Base-by-base conservation (phyloP, 75 land plant genomes). In the Pseudotsuga menziesii region DNA sequence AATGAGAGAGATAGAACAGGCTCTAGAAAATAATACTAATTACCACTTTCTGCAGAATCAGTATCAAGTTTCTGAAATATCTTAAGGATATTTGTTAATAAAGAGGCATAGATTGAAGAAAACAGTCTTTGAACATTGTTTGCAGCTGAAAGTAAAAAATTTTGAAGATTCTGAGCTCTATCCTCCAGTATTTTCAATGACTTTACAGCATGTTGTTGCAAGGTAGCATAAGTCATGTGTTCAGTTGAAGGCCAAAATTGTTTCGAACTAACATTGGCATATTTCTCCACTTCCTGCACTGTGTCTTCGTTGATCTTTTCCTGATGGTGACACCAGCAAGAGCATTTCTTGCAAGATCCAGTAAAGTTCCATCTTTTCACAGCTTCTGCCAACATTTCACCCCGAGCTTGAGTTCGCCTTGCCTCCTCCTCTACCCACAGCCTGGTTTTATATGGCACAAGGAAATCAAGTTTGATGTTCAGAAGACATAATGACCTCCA, bases 371-470 rank as follows among this genome's bases (percentile, higher is more conserved):
- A 93, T 59, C 96, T 84, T 69, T 81, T 84, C 52, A 82, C 80
- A 36, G 89, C 90, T 79, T 91, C 91, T 78, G 89, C 88, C 15
- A 95, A 86, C 70, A 93, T 81, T 78, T 89, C 86, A 5, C 86
- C 83, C 17, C 91, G 91, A 17, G 79, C 83, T 63, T 79, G 85
- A 74, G 74, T 88, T 82, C 79, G 81, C 67, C 78, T 84, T 56
- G 93, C 96, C 79, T 93, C 96, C 36, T 95, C 97, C 77, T 93
- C 97, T 75, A 90, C 89, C 91, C 94, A 93, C 44, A 84, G 79
- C 77, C 95, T 95, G 88, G 12, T 69, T 12, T 52, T 41, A 35
- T 4, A 39, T 41, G 19, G 41, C 23, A 25, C 29, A 32, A 20
- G 23, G 6, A 54, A 12, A 27, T 73, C 23, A 73, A 44, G 6